Evolutionary conservation across 1,284 basidiomycete species (phyloP).

Genomic region (Pisolithus thermaeus): DNA sequence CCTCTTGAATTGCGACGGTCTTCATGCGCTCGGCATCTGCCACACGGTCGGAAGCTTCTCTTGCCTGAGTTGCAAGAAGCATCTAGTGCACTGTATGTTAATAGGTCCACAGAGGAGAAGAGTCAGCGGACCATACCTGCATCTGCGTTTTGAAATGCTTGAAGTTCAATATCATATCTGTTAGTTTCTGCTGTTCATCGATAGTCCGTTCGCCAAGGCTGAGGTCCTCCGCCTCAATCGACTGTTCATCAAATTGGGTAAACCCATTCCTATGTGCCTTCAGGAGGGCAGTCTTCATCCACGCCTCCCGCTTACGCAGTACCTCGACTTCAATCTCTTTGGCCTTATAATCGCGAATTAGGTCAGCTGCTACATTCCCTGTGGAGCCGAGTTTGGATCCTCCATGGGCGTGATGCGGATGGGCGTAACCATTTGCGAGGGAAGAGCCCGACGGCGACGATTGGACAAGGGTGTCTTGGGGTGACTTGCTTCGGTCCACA

Average conservation of each 20-base stretch:
- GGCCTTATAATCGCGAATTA: conserved; percentile 71
- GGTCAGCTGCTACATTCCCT: conserved; percentile 65
- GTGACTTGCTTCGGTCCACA: conserved; percentile 46
- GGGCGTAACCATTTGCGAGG: conserved; percentile 28
- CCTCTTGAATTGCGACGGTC: conserved; percentile 84
- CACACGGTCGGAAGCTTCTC: conserved; percentile 70
- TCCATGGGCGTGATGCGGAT: conserved; percentile 17
- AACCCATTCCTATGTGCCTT: conserved; percentile 82
- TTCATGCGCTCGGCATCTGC: conserved; percentile 79
- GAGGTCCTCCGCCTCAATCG: conserved; percentile 32
- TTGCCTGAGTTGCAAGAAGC: conserved; percentile 70
- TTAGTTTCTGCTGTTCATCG: conserved; percentile 43
- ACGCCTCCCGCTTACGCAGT: conserved; percentile 73
- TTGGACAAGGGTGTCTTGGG: conserved; percentile 57
- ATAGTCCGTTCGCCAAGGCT: conserved; percentile 32
- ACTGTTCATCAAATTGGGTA: conserved; percentile 53
- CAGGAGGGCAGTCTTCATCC: conserved; percentile 80
- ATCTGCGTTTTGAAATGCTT: conserved; percentile 88
- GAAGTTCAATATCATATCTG: conserved; percentile 75
- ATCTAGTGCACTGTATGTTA: conserved; percentile 40
- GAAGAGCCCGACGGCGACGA: conserved; percentile 45
- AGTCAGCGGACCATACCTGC: conserved; percentile 54
- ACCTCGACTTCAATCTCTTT: conserved; percentile 80
- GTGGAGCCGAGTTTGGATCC: conserved; percentile 50
- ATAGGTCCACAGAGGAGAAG: conserved; percentile 8